A percentile compares a stretch with the other conserved stretches of the same genome.
These are phyloP conservation scores for Suillus sp. DNA, from an alignment of 768 basidiomycete species.

Conservation along the genomic window DNA sequence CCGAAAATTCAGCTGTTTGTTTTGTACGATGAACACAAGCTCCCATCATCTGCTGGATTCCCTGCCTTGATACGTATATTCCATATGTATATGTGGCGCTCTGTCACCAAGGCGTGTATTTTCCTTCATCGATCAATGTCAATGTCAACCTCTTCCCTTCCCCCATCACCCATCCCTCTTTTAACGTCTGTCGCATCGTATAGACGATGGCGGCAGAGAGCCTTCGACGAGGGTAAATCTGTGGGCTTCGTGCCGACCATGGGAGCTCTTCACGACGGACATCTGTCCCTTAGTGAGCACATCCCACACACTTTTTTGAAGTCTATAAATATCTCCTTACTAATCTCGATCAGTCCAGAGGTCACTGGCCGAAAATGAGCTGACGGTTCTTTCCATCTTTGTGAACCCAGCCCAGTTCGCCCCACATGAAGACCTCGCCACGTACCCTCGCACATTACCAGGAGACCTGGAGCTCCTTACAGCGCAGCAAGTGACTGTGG, in stretches of 20 bases:
- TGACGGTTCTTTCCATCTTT: conserved; percentile 93
- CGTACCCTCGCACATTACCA: conserved; percentile 88
- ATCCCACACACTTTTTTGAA: conserved; percentile 23
- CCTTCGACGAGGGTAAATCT: conserved; percentile 55
- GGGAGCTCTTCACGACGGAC: conserved; percentile 95
- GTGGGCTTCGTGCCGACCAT: conserved; percentile 98
- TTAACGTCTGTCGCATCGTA: conserved; percentile 63
- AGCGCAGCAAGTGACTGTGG: conserved; percentile 34
- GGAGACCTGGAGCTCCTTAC: conserved; percentile 68
- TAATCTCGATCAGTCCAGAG: conserved; percentile 56
- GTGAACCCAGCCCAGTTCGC: conserved; percentile 99
- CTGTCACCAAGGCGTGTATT: conserved; percentile 7
- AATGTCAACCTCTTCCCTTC: conserved; percentile 28
- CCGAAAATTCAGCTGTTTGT: not conserved
- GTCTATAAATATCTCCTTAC: conserved; percentile 9
- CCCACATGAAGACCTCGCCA: conserved; percentile 88
- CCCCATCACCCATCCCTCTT: conserved; percentile 42
- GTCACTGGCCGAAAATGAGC: conserved; percentile 76
- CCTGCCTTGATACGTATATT: not conserved
- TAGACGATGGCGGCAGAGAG: conserved; percentile 73
- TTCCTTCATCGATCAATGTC: conserved; percentile 10
- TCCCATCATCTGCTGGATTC: not conserved
- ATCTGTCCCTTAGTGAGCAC: conserved; percentile 80
- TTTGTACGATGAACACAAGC: conserved; percentile 1
- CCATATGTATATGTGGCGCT: conserved; percentile 16